phyloP scores from a whole-genome alignment of 441 rosid species.

The Theobroma grandiflorum region DNA sequence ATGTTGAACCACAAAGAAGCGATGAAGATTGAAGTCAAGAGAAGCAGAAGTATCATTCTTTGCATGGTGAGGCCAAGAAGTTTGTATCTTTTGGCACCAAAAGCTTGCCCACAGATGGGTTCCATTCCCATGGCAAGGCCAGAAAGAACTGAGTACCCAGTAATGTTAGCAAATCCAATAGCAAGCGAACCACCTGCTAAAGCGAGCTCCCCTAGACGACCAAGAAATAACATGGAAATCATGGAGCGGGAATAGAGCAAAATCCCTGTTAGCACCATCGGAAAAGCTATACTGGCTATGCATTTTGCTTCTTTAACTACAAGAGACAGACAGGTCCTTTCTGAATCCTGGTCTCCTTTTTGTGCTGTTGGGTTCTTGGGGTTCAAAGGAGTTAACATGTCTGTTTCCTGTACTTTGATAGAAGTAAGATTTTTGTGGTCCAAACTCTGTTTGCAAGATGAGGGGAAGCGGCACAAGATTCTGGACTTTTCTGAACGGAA shows the following conservation, averaged over 20 bases:
- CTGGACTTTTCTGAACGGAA: neutral
- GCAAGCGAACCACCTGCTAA: slow-evolving; percentile 92
- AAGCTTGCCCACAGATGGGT: slow-evolving; percentile 94
- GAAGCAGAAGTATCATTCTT: slow-evolving; percentile 70
- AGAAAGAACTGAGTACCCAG: slow-evolving; percentile 85
- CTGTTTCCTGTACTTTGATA: slow-evolving; percentile 8
- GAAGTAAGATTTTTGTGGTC: slow-evolving; percentile 11
- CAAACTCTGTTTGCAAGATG: slow-evolving; percentile 21
- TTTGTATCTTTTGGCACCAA: slow-evolving; percentile 80
- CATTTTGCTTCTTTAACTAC: slow-evolving; percentile 59
- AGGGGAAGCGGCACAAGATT: slow-evolving; percentile 1
- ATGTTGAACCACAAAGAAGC: slow-evolving; percentile 80
- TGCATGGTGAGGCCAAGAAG: slow-evolving; percentile 80
- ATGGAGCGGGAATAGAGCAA: slow-evolving; percentile 86
- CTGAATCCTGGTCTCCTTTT: slow-evolving; percentile 31
- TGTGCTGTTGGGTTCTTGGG: slow-evolving; percentile 39
- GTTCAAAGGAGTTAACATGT: slow-evolving; percentile 42
- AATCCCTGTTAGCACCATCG: slow-evolving; percentile 79
- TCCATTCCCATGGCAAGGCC: slow-evolving; percentile 96
- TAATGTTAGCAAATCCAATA: slow-evolving; percentile 88
- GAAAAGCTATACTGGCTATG: slow-evolving; percentile 70
- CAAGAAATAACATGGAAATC: slow-evolving; percentile 95
- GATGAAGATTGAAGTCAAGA: slow-evolving; percentile 65
- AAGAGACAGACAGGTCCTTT: slow-evolving; percentile 39
- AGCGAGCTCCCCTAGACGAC: slow-evolving; percentile 79